Conservation (phyloP, 345 rosid species). For the Turnera subulata region DNA sequence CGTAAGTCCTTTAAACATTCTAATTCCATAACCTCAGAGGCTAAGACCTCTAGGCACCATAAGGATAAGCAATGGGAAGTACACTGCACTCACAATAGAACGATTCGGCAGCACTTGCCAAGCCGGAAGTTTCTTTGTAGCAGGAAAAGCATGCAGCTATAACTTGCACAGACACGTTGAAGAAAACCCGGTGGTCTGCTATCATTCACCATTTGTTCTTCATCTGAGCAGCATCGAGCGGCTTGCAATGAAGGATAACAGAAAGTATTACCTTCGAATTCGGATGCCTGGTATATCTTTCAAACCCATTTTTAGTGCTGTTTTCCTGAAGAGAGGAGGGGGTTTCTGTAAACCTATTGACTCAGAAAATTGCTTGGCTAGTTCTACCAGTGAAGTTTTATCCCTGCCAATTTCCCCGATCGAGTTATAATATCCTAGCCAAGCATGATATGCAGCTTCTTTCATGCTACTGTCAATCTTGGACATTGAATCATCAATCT, state of each 20-base stretch:
- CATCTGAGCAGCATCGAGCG: not conserved
- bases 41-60: no score
- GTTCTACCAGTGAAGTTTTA: constrained; percentile 78
- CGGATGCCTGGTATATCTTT: constrained; percentile 74
- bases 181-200: constrained; percentile 3
- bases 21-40: no score
- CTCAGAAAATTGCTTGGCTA: constrained; percentile 61
- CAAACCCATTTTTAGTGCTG: constrained; percentile 92
- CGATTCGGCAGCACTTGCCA: no score
- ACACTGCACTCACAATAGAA: no score
- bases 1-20: no score
- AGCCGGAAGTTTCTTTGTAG: not conserved
- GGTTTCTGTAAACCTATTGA: constrained; percentile 82
- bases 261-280: constrained; percentile 28
- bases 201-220: not conserved
- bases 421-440: constrained; percentile 94
- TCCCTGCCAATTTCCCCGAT: constrained; percentile 81
- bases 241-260: not conserved
- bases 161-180: constrained; percentile 4
- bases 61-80: no score
- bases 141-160: not conserved
- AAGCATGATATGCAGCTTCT: constrained; percentile 96
- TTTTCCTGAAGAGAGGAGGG: constrained; percentile 72
- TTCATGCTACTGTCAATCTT: constrained; percentile 72
- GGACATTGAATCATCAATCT: constrained; percentile 63